Conservation (phyloP, 2,329 filamentous ascomycete species). For the Onygenales sp. region DNA sequence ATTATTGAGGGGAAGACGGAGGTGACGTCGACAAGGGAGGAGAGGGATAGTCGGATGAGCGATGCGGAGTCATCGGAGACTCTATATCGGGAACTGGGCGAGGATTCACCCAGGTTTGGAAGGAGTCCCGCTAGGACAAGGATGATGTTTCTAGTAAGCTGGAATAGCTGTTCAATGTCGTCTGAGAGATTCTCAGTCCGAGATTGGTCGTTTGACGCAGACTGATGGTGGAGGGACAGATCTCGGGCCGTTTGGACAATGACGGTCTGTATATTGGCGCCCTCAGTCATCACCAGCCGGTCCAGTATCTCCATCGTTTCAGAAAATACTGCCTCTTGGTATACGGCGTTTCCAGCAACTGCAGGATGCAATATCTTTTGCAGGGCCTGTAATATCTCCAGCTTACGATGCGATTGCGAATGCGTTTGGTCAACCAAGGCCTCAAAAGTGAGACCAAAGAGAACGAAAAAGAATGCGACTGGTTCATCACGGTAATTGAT, state of each 20-base stretch:
- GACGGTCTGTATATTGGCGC: conserved; percentile 75
- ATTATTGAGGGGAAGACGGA: conserved; percentile 95
- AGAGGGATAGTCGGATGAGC: conserved; percentile 69
- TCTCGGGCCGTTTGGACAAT: conserved; percentile 92
- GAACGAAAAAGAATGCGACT: conserved; percentile 96
- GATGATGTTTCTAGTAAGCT: conserved; percentile 91
- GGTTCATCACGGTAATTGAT: conserved; percentile 98
- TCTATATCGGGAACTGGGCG: conserved; percentile 58
- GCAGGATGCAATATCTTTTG: conserved; percentile 93
- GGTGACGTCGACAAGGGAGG: conserved; percentile 85
- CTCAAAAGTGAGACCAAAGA: conserved; percentile 94
- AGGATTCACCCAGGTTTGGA: conserved; percentile 54
- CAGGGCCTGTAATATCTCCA: conserved; percentile 81
- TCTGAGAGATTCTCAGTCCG: conserved; percentile 75
- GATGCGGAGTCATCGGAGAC: conserved; percentile 80
- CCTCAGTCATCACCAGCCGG: conserved; percentile 83
- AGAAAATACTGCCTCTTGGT: conserved; percentile 88
- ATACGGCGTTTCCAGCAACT: conserved; percentile 92
- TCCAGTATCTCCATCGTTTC: conserved; percentile 96
- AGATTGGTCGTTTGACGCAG: conserved; percentile 60
- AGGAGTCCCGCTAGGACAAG: conserved; percentile 80
- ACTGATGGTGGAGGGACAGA: conserved; percentile 83
- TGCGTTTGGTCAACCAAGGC: conserved; percentile 75
- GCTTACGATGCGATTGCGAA: conserved; percentile 61
- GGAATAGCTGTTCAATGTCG: conserved; percentile 96